A percentile compares a stretch with the other conserved stretches of the same genome.
phyloP scores from a whole-genome alignment of 2,329 filamentous ascomycete species.

The Aspergillus niger region DNA sequence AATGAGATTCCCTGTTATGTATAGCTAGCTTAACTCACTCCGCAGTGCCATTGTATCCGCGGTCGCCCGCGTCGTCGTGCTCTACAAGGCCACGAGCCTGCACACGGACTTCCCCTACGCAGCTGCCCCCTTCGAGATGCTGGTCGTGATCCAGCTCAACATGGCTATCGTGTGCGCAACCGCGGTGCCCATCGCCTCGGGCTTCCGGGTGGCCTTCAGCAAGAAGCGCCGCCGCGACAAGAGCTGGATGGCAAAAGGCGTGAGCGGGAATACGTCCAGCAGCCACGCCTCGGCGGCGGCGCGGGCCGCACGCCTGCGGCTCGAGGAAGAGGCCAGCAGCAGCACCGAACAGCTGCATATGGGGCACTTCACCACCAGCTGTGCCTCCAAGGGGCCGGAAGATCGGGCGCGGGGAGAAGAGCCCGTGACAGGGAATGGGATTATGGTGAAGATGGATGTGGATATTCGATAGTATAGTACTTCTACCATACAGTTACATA shows the following conservation, averaged over 20 bases:
- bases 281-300: background rate
- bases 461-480: no score
- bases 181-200: background rate
- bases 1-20: no score
- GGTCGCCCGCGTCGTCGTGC: background rate
- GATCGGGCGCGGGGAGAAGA: background rate
- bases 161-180: background rate
- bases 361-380: background rate
- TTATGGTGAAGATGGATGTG: no score
- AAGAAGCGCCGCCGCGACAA: background rate
- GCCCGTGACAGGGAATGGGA: no score
- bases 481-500: no score
- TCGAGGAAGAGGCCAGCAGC: background rate
- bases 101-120: background rate
- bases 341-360: background rate
- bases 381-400: background rate
- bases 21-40: background rate
- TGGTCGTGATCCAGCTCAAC: background rate
- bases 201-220: background rate
- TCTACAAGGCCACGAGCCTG: background rate
- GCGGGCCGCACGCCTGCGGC: background rate
- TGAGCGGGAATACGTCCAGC: background rate
- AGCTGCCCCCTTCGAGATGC: background rate
- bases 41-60: background rate
- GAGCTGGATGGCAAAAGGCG: background rate